Evolutionary conservation across 805 yeast species (phyloP).

Genomic region (Teunomyces panamensis): DNA sequence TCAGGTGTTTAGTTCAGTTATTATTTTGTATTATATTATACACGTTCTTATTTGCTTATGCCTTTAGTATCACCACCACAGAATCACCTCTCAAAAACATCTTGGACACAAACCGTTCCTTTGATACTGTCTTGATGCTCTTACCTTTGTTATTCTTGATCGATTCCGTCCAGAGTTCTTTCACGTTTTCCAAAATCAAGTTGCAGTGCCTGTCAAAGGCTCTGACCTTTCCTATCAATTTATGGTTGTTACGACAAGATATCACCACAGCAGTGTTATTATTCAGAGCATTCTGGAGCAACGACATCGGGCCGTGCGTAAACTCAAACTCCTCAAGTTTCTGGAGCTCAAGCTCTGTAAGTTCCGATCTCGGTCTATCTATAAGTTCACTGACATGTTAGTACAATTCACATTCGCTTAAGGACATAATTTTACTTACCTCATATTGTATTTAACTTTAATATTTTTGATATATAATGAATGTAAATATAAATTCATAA

Average conservation of each 20-base stretch:
- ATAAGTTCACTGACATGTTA: slow-evolving; percentile 53
- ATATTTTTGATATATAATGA: not conserved
- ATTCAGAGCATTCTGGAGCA: slow-evolving; percentile 79
- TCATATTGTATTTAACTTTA: slow-evolving; percentile 5
- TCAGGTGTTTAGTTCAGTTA: slow-evolving; percentile 50
- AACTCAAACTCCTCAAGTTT: slow-evolving; percentile 88
- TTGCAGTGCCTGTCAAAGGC: slow-evolving; percentile 97
- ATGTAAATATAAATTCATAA: not conserved
- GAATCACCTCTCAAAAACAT: slow-evolving; percentile 95
- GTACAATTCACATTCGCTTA: slow-evolving; percentile 13
- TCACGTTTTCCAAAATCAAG: slow-evolving; percentile 87
- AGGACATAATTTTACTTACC: slow-evolving; percentile 8
- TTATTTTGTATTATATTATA: slow-evolving; percentile 1
- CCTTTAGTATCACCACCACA: slow-evolving; percentile 74
- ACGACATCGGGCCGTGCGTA: slow-evolving; percentile 84
- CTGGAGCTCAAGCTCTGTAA: slow-evolving; percentile 74
- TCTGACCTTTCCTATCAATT: slow-evolving; percentile 81
- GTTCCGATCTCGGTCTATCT: slow-evolving; percentile 74
- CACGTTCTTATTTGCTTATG: slow-evolving; percentile 10
- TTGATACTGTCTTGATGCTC: slow-evolving; percentile 61
- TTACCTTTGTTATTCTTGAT: slow-evolving; percentile 65
- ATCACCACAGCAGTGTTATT: slow-evolving; percentile 76
- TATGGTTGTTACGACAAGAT: slow-evolving; percentile 90
- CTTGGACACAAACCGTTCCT: slow-evolving; percentile 76
- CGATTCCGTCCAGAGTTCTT: slow-evolving; percentile 76